phyloP scores from a whole-genome alignment of 1,284 basidiomycete species.

The Ustilago curta region DNA sequence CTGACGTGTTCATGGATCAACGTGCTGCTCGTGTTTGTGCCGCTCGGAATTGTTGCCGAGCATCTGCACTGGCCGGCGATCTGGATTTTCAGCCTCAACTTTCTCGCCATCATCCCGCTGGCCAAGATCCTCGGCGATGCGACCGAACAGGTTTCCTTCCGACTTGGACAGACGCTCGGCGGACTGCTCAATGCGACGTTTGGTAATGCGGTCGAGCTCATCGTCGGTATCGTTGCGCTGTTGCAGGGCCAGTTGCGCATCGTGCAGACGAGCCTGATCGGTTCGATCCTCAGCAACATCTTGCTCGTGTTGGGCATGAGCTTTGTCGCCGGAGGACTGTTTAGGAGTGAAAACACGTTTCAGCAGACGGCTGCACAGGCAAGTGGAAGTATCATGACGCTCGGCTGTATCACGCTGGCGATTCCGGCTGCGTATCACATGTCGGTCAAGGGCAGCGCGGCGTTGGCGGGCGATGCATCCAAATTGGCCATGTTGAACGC shows the following conservation, averaged over 20 bases:
- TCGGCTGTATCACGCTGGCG: constrained; percentile 88
- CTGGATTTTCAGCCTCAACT: constrained; percentile 66
- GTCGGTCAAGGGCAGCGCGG: constrained; percentile 52
- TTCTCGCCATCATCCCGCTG: constrained; percentile 67
- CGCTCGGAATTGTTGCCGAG: constrained; percentile 65
- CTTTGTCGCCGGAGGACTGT: constrained; percentile 68
- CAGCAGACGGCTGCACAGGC: constrained; percentile 68
- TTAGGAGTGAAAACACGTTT: constrained; percentile 61
- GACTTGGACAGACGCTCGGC: constrained; percentile 65
- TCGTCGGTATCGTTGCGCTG: constrained; percentile 78
- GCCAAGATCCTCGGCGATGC: constrained; percentile 68
- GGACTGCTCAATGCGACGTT: constrained; percentile 69
- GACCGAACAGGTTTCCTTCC: constrained; percentile 65
- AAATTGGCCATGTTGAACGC: constrained; percentile 37
- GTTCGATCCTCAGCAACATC: constrained; percentile 66
- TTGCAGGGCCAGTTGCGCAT: constrained; percentile 75
- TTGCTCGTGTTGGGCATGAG: constrained; percentile 66
- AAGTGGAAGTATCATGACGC: constrained; percentile 77
- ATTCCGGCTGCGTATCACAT: constrained; percentile 87
- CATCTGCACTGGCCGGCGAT: constrained; percentile 62
- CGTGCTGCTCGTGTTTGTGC: constrained; percentile 65
- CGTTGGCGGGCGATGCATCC: constrained; percentile 62
- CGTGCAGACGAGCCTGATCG: constrained; percentile 66
- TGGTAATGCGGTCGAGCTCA: constrained; percentile 68
- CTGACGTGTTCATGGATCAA: constrained; percentile 63